A percentile compares a stretch with the other conserved stretches of the same genome.
These are phyloP conservation scores for Gnomoniopsis sp. DNA, from an alignment of 2,329 filamentous ascomycete genomes.

Conservation along the genomic window DNA sequence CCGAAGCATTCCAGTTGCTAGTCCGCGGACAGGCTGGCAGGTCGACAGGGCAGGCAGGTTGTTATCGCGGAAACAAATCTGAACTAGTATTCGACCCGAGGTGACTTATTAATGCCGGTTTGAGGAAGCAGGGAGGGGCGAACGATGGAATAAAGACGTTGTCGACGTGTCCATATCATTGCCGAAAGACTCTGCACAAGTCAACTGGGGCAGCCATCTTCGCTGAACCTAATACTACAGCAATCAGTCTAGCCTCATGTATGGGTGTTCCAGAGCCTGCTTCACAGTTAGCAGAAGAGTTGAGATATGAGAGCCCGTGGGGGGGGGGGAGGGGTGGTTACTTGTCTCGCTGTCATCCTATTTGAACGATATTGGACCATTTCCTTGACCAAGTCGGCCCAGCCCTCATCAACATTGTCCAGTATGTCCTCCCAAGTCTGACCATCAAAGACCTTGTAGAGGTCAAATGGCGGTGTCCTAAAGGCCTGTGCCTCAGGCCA, in stretches of 20 bases:
- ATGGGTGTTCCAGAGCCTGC: neutral
- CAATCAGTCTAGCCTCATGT: neutral
- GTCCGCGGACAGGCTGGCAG: no score
- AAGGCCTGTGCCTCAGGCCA: conserved; percentile 80
- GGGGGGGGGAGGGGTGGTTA: conserved; percentile 17
- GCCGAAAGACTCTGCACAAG: neutral
- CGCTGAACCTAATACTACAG: neutral
- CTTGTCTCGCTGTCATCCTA: conserved; percentile 66
- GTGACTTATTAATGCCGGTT: no score
- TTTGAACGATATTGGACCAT: conserved; percentile 71
- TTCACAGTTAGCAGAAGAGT: neutral
- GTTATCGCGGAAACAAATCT: no score
- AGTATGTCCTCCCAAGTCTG: conserved; percentile 69
- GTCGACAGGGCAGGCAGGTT: no score
- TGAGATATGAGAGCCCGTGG: neutral
- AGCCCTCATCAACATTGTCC: conserved; percentile 53
- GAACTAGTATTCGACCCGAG: no score
- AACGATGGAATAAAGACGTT: no score
- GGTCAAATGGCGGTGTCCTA: conserved; percentile 78
- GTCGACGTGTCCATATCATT: neutral
- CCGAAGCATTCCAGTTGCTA: no score
- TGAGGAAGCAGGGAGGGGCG: no score
- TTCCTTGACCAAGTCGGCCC: conserved; percentile 61
- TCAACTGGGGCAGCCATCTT: neutral
- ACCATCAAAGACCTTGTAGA: conserved; percentile 72